Percentiles rank a stretch among this genome's conserved stretches.
Conservation (phyloP, 306 rosid genomes). For the Lithocarpus polystachyus region DNA sequence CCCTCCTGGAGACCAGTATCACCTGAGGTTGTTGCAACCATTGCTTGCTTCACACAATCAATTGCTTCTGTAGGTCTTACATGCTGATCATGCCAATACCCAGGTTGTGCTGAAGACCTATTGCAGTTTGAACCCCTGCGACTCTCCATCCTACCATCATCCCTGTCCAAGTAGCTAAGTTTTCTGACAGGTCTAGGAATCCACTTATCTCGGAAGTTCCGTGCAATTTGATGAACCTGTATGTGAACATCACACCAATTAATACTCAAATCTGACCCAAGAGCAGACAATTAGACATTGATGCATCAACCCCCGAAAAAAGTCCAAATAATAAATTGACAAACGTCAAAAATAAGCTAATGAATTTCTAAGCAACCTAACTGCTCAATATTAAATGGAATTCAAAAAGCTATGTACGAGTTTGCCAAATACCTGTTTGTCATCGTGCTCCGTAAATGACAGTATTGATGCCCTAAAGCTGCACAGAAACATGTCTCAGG, state of each 20-base stretch:
- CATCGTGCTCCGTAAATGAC: slow-evolving; percentile 92
- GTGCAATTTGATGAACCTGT: slow-evolving; percentile 97
- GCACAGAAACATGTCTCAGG: slow-evolving; percentile 44
- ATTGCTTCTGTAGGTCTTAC: slow-evolving; percentile 59
- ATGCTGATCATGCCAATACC: slow-evolving; percentile 59
- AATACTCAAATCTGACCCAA: slow-evolving; percentile 6
- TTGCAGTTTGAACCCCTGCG: slow-evolving; percentile 53
- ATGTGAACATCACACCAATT: slow-evolving; percentile 23
- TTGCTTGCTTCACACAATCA: slow-evolving; percentile 50
- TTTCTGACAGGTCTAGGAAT: slow-evolving; percentile 62
- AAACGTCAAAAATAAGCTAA: slow-evolving; percentile 1
- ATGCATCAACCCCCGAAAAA: not conserved
- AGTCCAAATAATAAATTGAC: not conserved
- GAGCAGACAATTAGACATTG: not conserved
- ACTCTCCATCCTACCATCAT: slow-evolving; percentile 56
- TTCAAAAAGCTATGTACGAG: not conserved
- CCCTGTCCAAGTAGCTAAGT: slow-evolving; percentile 57
- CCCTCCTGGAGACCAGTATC: slow-evolving; percentile 49
- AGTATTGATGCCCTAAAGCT: slow-evolving; percentile 86
- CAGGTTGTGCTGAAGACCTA: slow-evolving; percentile 47
- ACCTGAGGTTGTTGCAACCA: slow-evolving; percentile 30
- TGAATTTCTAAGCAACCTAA: not conserved
- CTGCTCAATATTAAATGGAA: not conserved
- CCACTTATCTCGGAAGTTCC: slow-evolving; percentile 95
- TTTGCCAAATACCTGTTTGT: slow-evolving; percentile 71